Evolutionary conservation across 192 early-diverging fungal species (phyloP).

Genomic region (Podila minutissima): DNA sequence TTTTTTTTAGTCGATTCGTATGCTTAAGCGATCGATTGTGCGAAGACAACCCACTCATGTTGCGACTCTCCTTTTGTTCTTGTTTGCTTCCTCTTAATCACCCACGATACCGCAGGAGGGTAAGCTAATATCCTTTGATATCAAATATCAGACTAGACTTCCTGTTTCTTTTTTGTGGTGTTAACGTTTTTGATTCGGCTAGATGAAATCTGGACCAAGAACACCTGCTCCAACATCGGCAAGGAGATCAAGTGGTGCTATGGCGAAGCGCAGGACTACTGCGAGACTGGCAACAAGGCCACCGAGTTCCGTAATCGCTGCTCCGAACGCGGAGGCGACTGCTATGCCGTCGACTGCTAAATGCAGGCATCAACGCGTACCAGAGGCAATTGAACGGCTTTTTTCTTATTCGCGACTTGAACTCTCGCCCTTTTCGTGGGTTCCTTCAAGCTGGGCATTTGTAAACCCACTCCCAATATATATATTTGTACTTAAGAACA

Average conservation of each 20-base stretch:
- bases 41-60: too few species aligned
- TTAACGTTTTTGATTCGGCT: background rate
- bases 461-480: too few species aligned
- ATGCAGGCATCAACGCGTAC: background rate
- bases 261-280: background rate
- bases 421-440: too few species aligned
- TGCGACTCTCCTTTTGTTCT: background rate
- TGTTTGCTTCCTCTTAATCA: background rate
- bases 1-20: too few species aligned
- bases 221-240: background rate
- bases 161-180: too few species aligned
- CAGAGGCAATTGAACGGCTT: too few species aligned
- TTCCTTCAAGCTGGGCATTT: too few species aligned
- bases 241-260: conserved; percentile 5
- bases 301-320: background rate
- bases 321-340: background rate
- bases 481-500: too few species aligned
- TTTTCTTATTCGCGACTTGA: too few species aligned
- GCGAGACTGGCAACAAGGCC: conserved; percentile 6
- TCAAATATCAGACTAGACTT: too few species aligned
- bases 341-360: conserved; percentile 1
- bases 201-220: conserved; percentile 10
- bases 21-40: background rate
- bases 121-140: too few species aligned
- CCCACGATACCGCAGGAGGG: background rate